Base-by-base conservation (phyloP, 1,139 yeast species). In the Hanseniaspora gamundiae region DNA sequence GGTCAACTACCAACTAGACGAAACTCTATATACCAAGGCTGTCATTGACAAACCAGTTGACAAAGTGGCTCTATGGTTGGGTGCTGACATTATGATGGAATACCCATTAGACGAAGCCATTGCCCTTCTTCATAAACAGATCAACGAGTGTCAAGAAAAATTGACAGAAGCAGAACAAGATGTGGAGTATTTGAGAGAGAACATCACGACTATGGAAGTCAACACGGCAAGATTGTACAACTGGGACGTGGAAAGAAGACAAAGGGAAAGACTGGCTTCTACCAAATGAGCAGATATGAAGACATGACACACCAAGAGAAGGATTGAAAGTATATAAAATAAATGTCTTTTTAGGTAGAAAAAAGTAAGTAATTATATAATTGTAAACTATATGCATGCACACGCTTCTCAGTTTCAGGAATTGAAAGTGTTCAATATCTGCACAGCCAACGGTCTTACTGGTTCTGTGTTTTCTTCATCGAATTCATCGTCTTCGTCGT, bases 11-110 rank as follows among this genome's bases (percentile, higher is more conserved):
- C 96, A 88, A 63, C 71, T 91, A 56, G 88, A 91, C 62, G 97
- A 91, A 56, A 91, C 98, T 0, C 70, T 91, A 42, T 91, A 78
- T 59, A 82, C 96, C 14, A 77, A 78, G 49, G 98, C 98, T 2
- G 71, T 71, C 31, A 71, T 91, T 33, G 68, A 70, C 17, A 70
- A 76, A n/a, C 62, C 71, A 2, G 52, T 48, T 13, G 45, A 55
- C 39, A 68, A 68, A 16, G 98, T 91, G 2, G 78, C 77, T 51
- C 70, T 91, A 45, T 91, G 98, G 98, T 71, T 91, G 19, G 99
- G 99, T 10, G 97, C 99, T 1, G 95, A 88, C 56, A 93, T 91
- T 17, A 91, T 91, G 98, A 70, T 93, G 56, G 98, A 91, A 60
- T 91, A 91, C 60, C 88, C 95, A 4, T 69, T 86, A 31, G 82